These are phyloP conservation scores for Pouteria glomerata DNA, from an alignment of 148 eudicot genomes.

Conservation along the genomic window DNA sequence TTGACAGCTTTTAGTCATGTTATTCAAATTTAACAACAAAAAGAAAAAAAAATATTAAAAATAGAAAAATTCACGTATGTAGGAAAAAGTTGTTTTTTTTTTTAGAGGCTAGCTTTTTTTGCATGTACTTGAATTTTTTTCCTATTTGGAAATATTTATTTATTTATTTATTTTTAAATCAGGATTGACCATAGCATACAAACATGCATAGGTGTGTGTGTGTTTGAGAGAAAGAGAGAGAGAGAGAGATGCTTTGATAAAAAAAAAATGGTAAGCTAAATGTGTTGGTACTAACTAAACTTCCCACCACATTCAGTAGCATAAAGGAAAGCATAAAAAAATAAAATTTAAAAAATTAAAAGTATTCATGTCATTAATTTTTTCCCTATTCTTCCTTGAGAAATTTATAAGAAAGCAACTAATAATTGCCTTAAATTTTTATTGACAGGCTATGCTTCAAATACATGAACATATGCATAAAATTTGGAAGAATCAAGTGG, in stretches of 20 bases:
- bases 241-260: too few relatives aligned
- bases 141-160: too few relatives aligned
- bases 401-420: slow-evolving; percentile 1
- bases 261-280: background rate
- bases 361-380: background rate
- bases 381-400: background rate
- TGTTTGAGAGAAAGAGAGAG: too few relatives aligned
- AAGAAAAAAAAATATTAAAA: too few relatives aligned
- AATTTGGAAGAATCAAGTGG: slow-evolving; percentile 77
- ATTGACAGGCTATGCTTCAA: slow-evolving; percentile 90
- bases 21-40: too few relatives aligned
- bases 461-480: slow-evolving; percentile 92
- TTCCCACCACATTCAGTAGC: background rate
- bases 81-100: too few relatives aligned
- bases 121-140: too few relatives aligned
- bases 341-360: background rate
- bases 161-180: too few relatives aligned
- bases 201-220: background rate
- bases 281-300: background rate
- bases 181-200: too few relatives aligned
- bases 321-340: background rate
- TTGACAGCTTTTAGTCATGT: too few relatives aligned
- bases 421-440: background rate
- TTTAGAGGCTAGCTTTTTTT: too few relatives aligned
- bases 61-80: too few relatives aligned